phyloP scores from a whole-genome alignment of 352 stramenopile genomes.

The Phytopythium ostracodes region DNA sequence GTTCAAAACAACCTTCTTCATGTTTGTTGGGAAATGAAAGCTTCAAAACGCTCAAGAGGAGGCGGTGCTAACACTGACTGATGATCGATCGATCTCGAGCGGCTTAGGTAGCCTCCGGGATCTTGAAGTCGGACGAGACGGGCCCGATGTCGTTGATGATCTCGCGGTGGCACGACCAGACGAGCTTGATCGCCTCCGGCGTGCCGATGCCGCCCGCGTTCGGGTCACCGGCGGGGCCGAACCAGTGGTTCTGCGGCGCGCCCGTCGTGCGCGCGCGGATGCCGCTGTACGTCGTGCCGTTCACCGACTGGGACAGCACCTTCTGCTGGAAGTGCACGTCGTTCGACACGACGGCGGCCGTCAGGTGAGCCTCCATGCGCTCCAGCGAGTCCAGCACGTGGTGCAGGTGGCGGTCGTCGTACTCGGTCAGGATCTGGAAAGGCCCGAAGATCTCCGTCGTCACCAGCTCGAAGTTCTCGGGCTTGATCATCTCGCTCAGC shows the following conservation, averaged over 20 bases:
- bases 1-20: background rate
- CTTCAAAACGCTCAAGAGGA: background rate
- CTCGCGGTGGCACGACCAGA: slow-evolving; percentile 98
- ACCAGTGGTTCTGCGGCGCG: slow-evolving; percentile 94
- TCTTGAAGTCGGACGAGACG: slow-evolving; percentile 66
- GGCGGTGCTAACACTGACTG: slow-evolving; percentile 3
- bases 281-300: slow-evolving; percentile 98
- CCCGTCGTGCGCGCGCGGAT: slow-evolving; percentile 95
- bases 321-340: slow-evolving; percentile 93
- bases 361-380: slow-evolving; percentile 96
- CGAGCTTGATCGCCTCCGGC: slow-evolving; percentile 97
- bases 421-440: slow-evolving; percentile 96
- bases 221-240: slow-evolving; percentile 96
- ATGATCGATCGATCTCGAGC: slow-evolving; percentile 2
- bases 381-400: slow-evolving; percentile 93
- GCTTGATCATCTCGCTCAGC: slow-evolving; percentile 93
- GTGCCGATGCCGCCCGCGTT: slow-evolving; percentile 96
- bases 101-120: slow-evolving; percentile 77
- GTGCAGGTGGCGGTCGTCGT: slow-evolving; percentile 90
- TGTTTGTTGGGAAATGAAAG: background rate
- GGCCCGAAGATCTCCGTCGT: slow-evolving; percentile 99
- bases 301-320: slow-evolving; percentile 97
- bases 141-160: slow-evolving; percentile 93
- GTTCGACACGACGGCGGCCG: slow-evolving; percentile 97
- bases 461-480: slow-evolving; percentile 92